Evolutionary conservation across 2,329 filamentous ascomycete species (phyloP).

Genomic region (Fusarium tanahbumbuense): DNA sequence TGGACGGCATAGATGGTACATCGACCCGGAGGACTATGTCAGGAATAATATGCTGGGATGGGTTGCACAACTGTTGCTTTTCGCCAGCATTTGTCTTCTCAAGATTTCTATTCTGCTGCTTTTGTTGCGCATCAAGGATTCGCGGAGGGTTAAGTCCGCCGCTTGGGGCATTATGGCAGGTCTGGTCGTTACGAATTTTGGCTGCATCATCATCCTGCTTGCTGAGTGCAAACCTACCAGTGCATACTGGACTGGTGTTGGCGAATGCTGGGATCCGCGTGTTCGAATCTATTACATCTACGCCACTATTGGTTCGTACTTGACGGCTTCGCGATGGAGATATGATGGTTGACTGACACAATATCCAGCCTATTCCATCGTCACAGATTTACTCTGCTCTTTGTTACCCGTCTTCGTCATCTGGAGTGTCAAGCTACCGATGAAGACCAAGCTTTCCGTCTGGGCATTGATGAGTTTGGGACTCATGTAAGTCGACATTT

Average conservation of each 20-base stretch:
- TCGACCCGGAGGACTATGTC: constrained; percentile 48
- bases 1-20: constrained; percentile 53
- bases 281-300: constrained; percentile 52
- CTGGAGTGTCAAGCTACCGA: constrained; percentile 49
- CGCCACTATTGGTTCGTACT: constrained; percentile 44
- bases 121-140: constrained; percentile 56
- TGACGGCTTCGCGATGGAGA: neutral
- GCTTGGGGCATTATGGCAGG: constrained; percentile 51
- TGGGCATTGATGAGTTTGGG: constrained; percentile 52
- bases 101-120: constrained; percentile 58
- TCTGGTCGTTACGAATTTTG: constrained; percentile 48
- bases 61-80: constrained; percentile 56
- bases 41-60: constrained; percentile 54
- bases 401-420: constrained; percentile 49
- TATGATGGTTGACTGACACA: neutral
- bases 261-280: constrained; percentile 48
- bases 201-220: constrained; percentile 49
- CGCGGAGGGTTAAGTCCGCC: constrained; percentile 46
- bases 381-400: constrained; percentile 37
- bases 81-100: constrained; percentile 53
- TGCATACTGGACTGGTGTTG: constrained; percentile 49
- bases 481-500: constrained; percentile 22
- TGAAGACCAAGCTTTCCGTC: constrained; percentile 48
- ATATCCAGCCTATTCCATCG: constrained; percentile 30
- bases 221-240: constrained; percentile 49